Percentiles rank a stretch among this genome's conserved stretches.
Conservation (phyloP, 2,329 filamentous ascomycete genomes). For the Atkinsonella texensis region DNA sequence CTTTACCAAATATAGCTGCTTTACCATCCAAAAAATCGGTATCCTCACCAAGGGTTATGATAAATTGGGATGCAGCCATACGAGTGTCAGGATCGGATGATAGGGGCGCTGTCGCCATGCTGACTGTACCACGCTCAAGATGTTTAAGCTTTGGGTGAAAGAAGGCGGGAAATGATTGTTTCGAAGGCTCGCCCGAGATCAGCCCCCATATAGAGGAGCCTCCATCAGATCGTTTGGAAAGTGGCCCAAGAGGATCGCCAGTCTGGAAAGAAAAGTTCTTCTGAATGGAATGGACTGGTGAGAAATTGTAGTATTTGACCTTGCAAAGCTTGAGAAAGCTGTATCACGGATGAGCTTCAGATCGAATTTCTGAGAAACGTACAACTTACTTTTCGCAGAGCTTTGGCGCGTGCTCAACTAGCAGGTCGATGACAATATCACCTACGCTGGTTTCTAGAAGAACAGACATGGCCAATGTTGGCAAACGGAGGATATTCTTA, state of each 20-base stretch:
- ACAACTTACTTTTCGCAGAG: constrained; percentile 89
- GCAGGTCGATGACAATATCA: constrained; percentile 88
- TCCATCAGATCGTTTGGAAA: constrained; percentile 75
- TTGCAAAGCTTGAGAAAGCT: constrained; percentile 99
- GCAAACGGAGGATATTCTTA: background rate
- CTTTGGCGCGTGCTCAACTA: constrained; percentile 79
- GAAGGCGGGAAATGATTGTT: constrained; percentile 71
- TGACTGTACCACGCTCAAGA: constrained; percentile 78
- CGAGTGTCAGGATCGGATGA: constrained; percentile 67
- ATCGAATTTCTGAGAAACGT: background rate
- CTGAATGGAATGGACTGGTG: constrained; percentile 82
- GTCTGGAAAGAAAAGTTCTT: constrained; percentile 95
- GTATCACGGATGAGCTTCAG: constrained; percentile 25
- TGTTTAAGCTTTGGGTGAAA: constrained; percentile 85
- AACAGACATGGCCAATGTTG: constrained; percentile 58
- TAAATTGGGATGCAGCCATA: constrained; percentile 82
- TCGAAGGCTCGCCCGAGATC: constrained; percentile 51
- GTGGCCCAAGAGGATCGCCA: constrained; percentile 83
- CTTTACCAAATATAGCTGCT: constrained; percentile 87
- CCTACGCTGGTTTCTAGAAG: constrained; percentile 85
- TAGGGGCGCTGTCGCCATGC: constrained; percentile 85
- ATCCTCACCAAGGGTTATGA: constrained; percentile 81
- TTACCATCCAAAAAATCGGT: constrained; percentile 87
- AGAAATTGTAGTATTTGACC: constrained; percentile 98
- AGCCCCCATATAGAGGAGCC: constrained; percentile 89